Evolutionary conservation across 768 basidiomycete species (phyloP), one percentile per base, ranked within the genome.

Genomic region (Leccinum rimulosum): DNA sequence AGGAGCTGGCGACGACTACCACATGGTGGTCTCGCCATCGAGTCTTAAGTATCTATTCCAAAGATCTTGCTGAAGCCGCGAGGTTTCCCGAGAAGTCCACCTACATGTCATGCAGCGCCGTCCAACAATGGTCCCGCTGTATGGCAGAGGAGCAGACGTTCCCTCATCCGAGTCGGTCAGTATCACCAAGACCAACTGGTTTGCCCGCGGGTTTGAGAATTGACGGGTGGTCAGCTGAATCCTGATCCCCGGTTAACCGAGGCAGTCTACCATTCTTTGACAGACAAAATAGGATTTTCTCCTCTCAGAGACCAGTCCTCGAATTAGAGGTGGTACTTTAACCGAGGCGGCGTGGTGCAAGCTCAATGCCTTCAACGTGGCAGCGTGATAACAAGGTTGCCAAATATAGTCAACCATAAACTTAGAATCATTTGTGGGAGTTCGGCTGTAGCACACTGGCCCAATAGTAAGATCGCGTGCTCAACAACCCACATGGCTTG

Each of bases 11-110:
- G 25, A 48, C 3, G 14, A 27, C 25, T 25, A 17, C 19, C 8
- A 8, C 6, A 25, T 25, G 25, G 3, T 25, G 3, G 19, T 9
- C n/a, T 12, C 40, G 0, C 25, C 28, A 35, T 49, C 43, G 14
- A 50, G 51, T 45, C 47, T 64, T 68, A 45, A 45, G 43, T 66
- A 61, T 67, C 35, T 38, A 22, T 57, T 28, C 6, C 19, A 15
- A n/a, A 25, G 10, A 38, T 25, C 28, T 4, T 28, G 38, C 35
- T 43, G 47, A 40, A 31, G 15, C 14, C 35, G 12, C 17, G 38
- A 36, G 12, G 9, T 12, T 31, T 52, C 36, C 52, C n/a, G 10
- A 31, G 25, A 54, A 55, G 31, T n/a, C 33, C 15, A 6, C 31
- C 7, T 19, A 14, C 31, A 45, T 6, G 15, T 11, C 2, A 30